A percentile compares a stretch with the other conserved stretches of the same genome.
These are phyloP conservation scores for Anthoceros angustus DNA, from an alignment of 225 moss, liverwort and hornwort species.

Conservation along the genomic window DNA sequence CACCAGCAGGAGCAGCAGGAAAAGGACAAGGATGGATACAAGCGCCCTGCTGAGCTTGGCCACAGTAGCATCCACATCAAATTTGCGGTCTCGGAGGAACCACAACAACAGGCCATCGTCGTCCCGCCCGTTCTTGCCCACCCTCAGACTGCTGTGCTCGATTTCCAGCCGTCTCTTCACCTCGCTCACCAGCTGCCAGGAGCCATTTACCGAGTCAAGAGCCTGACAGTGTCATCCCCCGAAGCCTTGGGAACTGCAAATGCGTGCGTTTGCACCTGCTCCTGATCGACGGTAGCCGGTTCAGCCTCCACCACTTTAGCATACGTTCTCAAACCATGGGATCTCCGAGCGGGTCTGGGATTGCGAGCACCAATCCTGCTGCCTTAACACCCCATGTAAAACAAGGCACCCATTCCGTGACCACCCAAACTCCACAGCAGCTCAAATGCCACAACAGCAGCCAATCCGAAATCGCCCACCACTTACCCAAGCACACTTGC, in stretches of 20 bases:
- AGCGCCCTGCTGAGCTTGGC: conserved; percentile 39
- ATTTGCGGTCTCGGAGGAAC: conserved; percentile 63
- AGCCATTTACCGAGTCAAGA: background rate
- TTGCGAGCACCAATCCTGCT: background rate
- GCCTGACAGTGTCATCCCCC: background rate
- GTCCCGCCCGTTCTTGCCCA: conserved; percentile 54
- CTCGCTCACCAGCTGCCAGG: conserved; percentile 41
- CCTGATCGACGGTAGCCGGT: background rate
- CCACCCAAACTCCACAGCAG: too few species aligned
- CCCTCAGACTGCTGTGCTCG: conserved; percentile 37
- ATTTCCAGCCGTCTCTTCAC: conserved; percentile 40
- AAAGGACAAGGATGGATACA: conserved; percentile 10
- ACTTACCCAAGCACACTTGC: background rate
- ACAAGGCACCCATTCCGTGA: background rate
- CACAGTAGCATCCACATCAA: conserved; percentile 43
- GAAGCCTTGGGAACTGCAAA: background rate
- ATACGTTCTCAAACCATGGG: background rate
- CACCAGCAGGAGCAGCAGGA: background rate
- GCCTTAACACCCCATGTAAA: background rate
- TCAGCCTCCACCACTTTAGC: background rate
- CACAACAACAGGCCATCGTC: conserved; percentile 40
- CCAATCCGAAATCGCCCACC: too few species aligned
- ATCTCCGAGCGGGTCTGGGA: background rate
- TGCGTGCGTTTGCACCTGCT: background rate
- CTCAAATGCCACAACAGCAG: too few species aligned